phyloP scores from a whole-genome alignment of 2,329 filamentous ascomycete species.

The Thelonectria discophora region DNA sequence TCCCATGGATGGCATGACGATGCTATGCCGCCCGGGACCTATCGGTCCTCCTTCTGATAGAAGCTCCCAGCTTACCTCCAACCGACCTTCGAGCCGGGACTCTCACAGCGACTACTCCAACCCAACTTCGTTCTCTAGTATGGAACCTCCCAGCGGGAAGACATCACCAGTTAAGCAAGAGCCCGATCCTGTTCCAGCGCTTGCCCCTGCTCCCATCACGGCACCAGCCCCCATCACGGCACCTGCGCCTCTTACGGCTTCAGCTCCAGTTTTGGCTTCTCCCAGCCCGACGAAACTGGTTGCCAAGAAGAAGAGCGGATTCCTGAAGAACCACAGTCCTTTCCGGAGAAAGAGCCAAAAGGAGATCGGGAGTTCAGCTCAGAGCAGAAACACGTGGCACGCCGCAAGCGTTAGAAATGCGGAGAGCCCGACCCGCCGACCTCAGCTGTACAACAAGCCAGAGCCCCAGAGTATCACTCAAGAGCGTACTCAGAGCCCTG shows the following conservation, averaged over 20 bases:
- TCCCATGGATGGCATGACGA: constrained; percentile 95
- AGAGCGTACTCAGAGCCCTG: constrained; percentile 71
- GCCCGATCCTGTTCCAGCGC: constrained; percentile 36
- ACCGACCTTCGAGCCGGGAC: constrained; percentile 83
- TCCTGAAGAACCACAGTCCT: constrained; percentile 92
- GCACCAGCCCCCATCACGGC: constrained; percentile 1
- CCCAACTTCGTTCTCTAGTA: constrained; percentile 86
- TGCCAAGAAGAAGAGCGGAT: constrained; percentile 78
- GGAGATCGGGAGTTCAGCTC: constrained; percentile 58
- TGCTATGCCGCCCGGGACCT: constrained; percentile 85
- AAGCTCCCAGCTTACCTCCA: constrained; percentile 62
- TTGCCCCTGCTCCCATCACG: constrained; percentile 11
- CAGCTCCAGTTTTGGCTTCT: constrained; percentile 12
- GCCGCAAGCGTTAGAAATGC: constrained; percentile 44
- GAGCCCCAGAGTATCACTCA: constrained; percentile 49
- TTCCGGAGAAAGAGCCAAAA: constrained; percentile 94
- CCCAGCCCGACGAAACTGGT: constrained; percentile 71
- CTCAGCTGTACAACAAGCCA: constrained; percentile 50
- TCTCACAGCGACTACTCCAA: constrained; percentile 92
- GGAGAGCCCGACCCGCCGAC: constrained; percentile 48
- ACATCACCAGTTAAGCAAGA: constrained; percentile 77
- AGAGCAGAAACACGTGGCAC: constrained; percentile 69
- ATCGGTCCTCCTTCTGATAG: constrained; percentile 70
- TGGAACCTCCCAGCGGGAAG: constrained; percentile 79
- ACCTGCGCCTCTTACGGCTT: neutral